phyloP scores from a whole-genome alignment of 2,329 filamentous ascomycete genomes.

The Claviceps capensis region DNA sequence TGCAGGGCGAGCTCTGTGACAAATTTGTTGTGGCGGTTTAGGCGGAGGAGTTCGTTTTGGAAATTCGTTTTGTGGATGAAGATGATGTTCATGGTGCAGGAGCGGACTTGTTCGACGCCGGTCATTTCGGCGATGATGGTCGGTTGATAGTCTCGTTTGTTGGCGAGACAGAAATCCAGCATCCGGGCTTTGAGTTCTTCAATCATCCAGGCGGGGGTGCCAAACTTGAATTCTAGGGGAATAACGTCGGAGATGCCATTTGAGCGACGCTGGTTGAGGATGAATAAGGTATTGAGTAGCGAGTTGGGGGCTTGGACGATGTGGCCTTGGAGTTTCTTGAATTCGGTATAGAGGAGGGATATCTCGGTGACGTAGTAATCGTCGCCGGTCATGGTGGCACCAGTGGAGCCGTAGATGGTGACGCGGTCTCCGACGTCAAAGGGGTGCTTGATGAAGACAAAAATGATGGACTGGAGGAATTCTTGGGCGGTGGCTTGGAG shows the following conservation, averaged over 20 bases:
- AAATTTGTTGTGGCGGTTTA: slow-evolving; percentile 87
- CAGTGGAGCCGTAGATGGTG: slow-evolving; percentile 80
- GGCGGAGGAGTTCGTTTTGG: slow-evolving; percentile 84
- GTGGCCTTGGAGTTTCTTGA: slow-evolving; percentile 97
- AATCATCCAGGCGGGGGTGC: slow-evolving; percentile 71
- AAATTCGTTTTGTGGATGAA: slow-evolving; percentile 98
- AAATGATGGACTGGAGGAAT: slow-evolving; percentile 85
- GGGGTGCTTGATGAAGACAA: slow-evolving; percentile 93
- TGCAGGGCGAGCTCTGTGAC: slow-evolving; percentile 81
- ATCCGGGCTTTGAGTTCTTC: slow-evolving; percentile 68
- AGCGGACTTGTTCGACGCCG: slow-evolving; percentile 68
- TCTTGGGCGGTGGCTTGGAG: slow-evolving; percentile 89
- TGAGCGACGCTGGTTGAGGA: slow-evolving; percentile 85
- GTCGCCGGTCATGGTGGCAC: slow-evolving; percentile 63
- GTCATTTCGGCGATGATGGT: slow-evolving; percentile 79
- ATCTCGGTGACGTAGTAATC: slow-evolving; percentile 97
- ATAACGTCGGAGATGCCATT: slow-evolving; percentile 79
- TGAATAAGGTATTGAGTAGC: slow-evolving; percentile 82
- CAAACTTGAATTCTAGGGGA: slow-evolving; percentile 74
- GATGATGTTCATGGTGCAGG: slow-evolving; percentile 77
- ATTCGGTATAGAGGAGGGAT: slow-evolving; percentile 83
- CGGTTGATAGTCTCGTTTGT: slow-evolving; percentile 80
- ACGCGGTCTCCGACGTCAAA: slow-evolving; percentile 94
- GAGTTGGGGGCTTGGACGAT: slow-evolving; percentile 94
- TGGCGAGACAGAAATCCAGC: slow-evolving; percentile 65